A percentile compares a stretch with the other conserved stretches of the same genome.
These are phyloP conservation scores for Erythrophleum ivorense DNA, from an alignment of 331 rosid genomes.

Conservation along the genomic window DNA sequence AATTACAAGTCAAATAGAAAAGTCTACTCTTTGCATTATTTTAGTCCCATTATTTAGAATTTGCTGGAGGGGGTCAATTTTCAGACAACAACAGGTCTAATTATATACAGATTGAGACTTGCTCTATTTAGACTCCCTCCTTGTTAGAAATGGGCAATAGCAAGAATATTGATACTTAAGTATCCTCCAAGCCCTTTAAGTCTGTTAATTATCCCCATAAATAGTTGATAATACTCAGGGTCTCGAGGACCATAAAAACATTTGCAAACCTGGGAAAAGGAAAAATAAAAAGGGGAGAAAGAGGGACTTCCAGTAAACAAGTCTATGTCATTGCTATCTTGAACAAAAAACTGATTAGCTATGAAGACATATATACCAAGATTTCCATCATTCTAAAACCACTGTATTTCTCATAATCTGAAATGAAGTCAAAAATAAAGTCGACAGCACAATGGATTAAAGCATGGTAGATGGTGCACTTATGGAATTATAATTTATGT, in stretches of 20 bases:
- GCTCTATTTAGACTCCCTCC: constrained; percentile 1
- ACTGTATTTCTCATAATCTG: constrained; percentile 16
- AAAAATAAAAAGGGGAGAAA: background rate
- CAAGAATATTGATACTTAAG: too few relatives aligned
- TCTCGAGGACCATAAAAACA: background rate
- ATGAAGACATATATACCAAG: background rate
- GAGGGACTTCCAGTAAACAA: constrained; percentile 11
- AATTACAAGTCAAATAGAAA: background rate
- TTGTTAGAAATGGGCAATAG: background rate
- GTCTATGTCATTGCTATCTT: background rate
- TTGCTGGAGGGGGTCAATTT: background rate
- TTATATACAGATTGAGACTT: background rate
- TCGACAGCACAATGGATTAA: background rate
- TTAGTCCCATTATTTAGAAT: background rate
- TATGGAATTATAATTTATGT: background rate
- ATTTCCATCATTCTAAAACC: constrained; percentile 4
- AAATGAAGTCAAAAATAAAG: constrained; percentile 17
- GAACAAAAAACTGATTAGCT: too few relatives aligned
- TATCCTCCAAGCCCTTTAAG: too few relatives aligned
- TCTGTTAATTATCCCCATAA: background rate
- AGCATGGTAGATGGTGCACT: background rate
- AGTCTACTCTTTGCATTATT: background rate
- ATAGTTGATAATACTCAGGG: background rate
- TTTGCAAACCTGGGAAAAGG: constrained; percentile 17
- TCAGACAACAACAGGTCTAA: background rate